Conservation (phyloP, 805 yeast species). For the Kodamaea fukazawae region DNA sequence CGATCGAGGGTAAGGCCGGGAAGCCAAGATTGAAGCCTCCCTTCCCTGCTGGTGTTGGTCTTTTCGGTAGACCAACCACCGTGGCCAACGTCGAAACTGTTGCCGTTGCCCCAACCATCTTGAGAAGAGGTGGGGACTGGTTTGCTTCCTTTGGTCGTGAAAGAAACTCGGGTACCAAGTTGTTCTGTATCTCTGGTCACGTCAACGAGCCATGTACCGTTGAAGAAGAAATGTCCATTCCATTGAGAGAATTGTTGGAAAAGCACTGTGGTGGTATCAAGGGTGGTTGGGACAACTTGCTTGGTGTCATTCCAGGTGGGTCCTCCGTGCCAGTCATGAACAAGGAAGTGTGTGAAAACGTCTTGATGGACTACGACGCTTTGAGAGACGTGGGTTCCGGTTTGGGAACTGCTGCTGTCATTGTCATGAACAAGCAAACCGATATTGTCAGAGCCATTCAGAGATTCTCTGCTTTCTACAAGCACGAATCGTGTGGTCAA, state of each 20-base stretch:
- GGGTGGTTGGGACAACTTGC: constrained; percentile 91
- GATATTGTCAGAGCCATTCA: constrained; percentile 85
- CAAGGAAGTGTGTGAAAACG: constrained; percentile 60
- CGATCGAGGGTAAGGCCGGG: constrained; percentile 89
- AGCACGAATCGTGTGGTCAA: constrained; percentile 93
- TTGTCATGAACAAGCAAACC: constrained; percentile 84
- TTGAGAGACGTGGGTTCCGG: constrained; percentile 83
- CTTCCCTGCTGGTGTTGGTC: constrained; percentile 91
- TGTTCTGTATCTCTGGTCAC: constrained; percentile 85
- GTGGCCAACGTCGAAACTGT: constrained; percentile 91
- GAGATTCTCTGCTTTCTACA: constrained; percentile 78
- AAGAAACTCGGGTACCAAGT: constrained; percentile 78
- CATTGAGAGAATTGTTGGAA: constrained; percentile 77
- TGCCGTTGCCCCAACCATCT: constrained; percentile 84
- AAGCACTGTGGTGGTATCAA: constrained; percentile 87
- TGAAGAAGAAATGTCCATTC: constrained; percentile 92
- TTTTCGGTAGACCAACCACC: constrained; percentile 87
- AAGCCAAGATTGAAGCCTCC: constrained; percentile 94
- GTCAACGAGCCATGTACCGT: constrained; percentile 91
- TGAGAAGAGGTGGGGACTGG: constrained; percentile 89
- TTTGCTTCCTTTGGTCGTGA: constrained; percentile 81
- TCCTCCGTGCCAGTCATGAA: constrained; percentile 83
- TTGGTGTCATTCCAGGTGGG: constrained; percentile 89
- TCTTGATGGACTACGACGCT: constrained; percentile 86
- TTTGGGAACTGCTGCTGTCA: constrained; percentile 90